Conservation (phyloP, 164 flowering plant genomes). For the Vitis riparia region DNA sequence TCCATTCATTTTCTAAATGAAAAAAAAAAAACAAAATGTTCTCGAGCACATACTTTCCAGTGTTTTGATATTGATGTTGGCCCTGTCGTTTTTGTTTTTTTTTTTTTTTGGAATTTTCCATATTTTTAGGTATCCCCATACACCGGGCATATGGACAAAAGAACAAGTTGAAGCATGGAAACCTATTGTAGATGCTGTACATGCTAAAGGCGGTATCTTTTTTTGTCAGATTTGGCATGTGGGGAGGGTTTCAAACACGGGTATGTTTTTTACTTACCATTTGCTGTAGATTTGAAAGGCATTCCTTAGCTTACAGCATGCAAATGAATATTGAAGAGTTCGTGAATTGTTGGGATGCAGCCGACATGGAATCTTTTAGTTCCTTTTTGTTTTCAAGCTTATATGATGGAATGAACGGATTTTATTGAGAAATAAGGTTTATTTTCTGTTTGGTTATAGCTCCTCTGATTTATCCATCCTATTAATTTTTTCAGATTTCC, state of each 20-base stretch:
- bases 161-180: conserved; percentile 66
- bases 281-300: too few species aligned
- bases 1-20: too few species aligned
- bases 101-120: background rate
- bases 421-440: too few species aligned
- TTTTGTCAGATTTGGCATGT: conserved; percentile 57
- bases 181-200: conserved; percentile 55
- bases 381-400: background rate
- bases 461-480: background rate
- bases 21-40: too few species aligned
- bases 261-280: background rate
- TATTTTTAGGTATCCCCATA: conserved; percentile 29
- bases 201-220: conserved; percentile 52
- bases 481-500: conserved; percentile 21
- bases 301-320: background rate
- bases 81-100: background rate
- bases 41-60: background rate
- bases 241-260: conserved; percentile 41
- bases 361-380: conserved; percentile 4
- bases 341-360: too few species aligned
- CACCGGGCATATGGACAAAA: conserved; percentile 55
- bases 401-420: background rate
- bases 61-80: background rate
- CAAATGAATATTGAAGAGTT: too few species aligned
- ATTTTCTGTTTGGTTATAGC: background rate